These are phyloP conservation scores for Diplosphaera chodatii DNA, from an alignment of 139 green algal species.

Conservation along the genomic window DNA sequence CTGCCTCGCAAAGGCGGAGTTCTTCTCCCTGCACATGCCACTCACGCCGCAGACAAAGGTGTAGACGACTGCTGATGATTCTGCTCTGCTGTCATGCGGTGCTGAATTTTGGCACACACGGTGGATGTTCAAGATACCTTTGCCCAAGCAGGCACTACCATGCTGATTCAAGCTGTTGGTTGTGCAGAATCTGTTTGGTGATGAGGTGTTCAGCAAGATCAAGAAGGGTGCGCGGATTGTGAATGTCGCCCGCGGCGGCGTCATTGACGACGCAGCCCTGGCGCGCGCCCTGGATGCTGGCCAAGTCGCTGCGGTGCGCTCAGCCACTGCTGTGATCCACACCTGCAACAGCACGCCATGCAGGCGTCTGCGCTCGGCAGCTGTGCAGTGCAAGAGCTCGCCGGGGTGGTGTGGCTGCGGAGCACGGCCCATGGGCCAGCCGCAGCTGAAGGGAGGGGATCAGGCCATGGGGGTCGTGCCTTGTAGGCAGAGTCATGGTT, in stretches of 20 bases:
- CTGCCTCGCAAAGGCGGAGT: slow-evolving; percentile 67
- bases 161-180: background rate
- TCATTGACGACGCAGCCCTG: slow-evolving; percentile 88
- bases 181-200: slow-evolving; percentile 74
- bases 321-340: no score
- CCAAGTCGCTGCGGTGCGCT: slow-evolving; percentile 42
- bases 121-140: no score
- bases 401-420: no score
- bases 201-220: slow-evolving; percentile 78
- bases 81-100: no score
- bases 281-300: slow-evolving; percentile 71
- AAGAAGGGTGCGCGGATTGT: slow-evolving; percentile 87
- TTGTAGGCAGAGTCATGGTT: no score
- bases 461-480: no score
- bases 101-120: no score
- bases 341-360: background rate
- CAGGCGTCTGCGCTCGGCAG: no score
- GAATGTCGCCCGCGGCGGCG: slow-evolving; percentile 90
- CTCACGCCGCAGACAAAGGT: slow-evolving; percentile 66
- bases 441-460: no score
- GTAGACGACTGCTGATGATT: no score
- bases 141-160: background rate
- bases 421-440: no score
- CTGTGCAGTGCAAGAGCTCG: no score
- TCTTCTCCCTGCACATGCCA: slow-evolving; percentile 87